Percentiles rank a stretch among this genome's conserved stretches.
phyloP scores from a whole-genome alignment of 495 filamentous ascomycete genomes.

The Talaromyces nanjingensis region DNA sequence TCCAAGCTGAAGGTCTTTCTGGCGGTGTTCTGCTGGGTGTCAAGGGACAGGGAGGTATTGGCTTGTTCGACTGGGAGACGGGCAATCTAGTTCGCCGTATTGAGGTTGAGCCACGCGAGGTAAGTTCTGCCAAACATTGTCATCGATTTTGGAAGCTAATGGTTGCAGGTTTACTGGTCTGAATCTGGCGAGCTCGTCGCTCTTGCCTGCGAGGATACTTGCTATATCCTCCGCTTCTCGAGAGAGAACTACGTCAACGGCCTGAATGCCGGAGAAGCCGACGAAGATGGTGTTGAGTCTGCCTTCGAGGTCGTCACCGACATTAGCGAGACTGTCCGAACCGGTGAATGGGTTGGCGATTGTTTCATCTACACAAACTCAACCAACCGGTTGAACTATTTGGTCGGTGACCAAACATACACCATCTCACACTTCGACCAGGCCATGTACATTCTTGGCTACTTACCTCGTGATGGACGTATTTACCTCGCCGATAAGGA shows the following conservation, averaged over 20 bases:
- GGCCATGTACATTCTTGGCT: conserved; percentile 90
- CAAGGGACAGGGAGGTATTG: conserved; percentile 88
- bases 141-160: conserved; percentile 9
- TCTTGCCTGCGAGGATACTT: conserved; percentile 90
- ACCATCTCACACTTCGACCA: conserved; percentile 97
- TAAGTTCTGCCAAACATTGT: conserved; percentile 26
- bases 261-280: conserved; percentile 69
- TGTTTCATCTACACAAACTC: conserved; percentile 98
- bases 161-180: conserved; percentile 82
- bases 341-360: conserved; percentile 97
- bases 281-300: conserved; percentile 96
- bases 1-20: conserved; percentile 85
- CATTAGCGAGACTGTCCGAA: conserved; percentile 86
- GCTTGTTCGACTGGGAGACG: conserved; percentile 92
- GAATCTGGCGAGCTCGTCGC: conserved; percentile 90
- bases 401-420: conserved; percentile 97
- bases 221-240: conserved; percentile 88
- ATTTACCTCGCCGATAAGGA: conserved; percentile 96
- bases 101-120: conserved; percentile 83
- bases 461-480: conserved; percentile 85
- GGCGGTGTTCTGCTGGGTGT: conserved; percentile 92
- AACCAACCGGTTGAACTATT: conserved; percentile 95
- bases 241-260: conserved; percentile 80
- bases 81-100: conserved; percentile 87
- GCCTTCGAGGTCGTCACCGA: conserved; percentile 94